A percentile compares a stretch with the other conserved stretches of the same genome.
Conservation (phyloP, 352 stramenopile species). For the Detonula confervacea region DNA sequence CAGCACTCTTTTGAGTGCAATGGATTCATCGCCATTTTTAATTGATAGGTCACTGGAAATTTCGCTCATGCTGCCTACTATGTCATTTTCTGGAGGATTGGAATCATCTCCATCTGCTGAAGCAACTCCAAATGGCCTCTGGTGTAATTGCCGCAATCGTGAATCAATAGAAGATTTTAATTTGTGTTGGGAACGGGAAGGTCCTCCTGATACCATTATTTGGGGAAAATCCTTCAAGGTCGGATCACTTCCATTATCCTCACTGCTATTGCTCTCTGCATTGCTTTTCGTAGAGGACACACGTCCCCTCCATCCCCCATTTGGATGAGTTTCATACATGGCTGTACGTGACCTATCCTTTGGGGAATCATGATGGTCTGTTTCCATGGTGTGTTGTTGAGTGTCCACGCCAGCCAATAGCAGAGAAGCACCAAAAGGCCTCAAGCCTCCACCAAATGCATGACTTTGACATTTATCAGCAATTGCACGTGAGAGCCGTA, state of each 20-base stretch:
- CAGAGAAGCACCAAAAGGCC: constrained; percentile 73
- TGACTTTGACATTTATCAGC: constrained; percentile 76
- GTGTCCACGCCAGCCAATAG: constrained; percentile 63
- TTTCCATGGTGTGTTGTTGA: not conserved
- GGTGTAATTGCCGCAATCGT: constrained; percentile 22
- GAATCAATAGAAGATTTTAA: constrained; percentile 32
- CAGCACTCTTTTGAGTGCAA: constrained; percentile 26
- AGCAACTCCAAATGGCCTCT: constrained; percentile 3
- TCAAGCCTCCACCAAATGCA: constrained; percentile 79
- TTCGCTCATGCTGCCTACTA: not conserved
- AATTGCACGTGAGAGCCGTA: constrained; percentile 46
- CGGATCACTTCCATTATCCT: not conserved
- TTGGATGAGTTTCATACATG: constrained; percentile 56
- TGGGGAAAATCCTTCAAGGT: constrained; percentile 13
- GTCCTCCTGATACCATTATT: constrained; percentile 50
- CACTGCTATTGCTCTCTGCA: not conserved
- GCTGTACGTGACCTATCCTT: constrained; percentile 23
- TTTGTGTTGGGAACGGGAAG: constrained; percentile 19
- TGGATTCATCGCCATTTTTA: not conserved
- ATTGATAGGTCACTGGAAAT: constrained; percentile 2
- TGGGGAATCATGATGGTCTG: constrained; percentile 1
- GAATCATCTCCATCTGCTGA: no score
- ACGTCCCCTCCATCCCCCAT: constrained; percentile 33
- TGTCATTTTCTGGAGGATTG: constrained; percentile 5
- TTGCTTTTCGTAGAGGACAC: constrained; percentile 20